Evolutionary conservation across 2,329 filamentous ascomycete genomes (phyloP).

Genomic region (Orbilia javanica): DNA sequence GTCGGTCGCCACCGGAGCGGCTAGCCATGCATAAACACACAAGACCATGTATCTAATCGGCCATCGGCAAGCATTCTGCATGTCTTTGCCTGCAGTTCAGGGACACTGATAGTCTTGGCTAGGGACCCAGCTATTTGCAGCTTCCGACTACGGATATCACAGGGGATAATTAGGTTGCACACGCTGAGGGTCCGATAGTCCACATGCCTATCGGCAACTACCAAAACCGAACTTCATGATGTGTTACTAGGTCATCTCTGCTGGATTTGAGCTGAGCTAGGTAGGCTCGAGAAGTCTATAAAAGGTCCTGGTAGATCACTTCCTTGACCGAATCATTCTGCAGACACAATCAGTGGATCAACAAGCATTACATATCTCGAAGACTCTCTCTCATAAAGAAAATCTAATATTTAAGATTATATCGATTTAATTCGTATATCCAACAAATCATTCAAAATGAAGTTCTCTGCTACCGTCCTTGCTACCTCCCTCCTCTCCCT

Average conservation of each 20-base stretch:
- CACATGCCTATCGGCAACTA: conserved; percentile 46
- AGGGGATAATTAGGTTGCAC: conserved; percentile 27
- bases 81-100: conserved; percentile 17
- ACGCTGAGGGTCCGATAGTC: conserved; percentile 15
- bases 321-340: conserved; percentile 32
- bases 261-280: not conserved
- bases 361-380: conserved; percentile 12
- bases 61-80: conserved; percentile 27
- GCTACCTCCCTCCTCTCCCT: conserved; percentile 60
- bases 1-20: conserved; percentile 33
- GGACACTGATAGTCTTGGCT: conserved; percentile 20
- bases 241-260: conserved; percentile 11
- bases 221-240: conserved; percentile 47
- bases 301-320: conserved; percentile 48
- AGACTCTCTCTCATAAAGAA: not conserved
- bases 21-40: conserved; percentile 23
- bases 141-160: conserved; percentile 50
- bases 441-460: conserved; percentile 49
- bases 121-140: conserved; percentile 12
- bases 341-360: conserved; percentile 47
- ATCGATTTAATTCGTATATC: conserved; percentile 13
- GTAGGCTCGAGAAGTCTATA: conserved; percentile 36
- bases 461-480: conserved; percentile 59
- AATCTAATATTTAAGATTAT: conserved; percentile 4
- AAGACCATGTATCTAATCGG: conserved; percentile 39